Evolutionary conservation across 2,329 filamentous ascomycete genomes (phyloP).

Genomic region (Sphaerulina vaccinii): DNA sequence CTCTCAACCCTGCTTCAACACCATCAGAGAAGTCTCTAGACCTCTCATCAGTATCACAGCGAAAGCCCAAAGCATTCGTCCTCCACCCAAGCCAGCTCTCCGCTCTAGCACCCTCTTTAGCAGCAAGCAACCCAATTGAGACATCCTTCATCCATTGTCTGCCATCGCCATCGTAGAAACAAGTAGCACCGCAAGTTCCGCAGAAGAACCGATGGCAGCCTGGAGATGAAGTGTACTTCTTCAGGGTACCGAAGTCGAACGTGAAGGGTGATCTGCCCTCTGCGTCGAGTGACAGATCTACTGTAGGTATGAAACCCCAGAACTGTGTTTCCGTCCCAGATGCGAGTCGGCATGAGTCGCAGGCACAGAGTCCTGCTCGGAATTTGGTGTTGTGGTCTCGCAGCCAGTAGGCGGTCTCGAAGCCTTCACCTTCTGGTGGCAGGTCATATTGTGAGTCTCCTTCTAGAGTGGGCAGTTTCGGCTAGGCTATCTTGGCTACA

Average conservation of each 20-base stretch:
- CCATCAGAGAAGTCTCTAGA: constrained; percentile 23
- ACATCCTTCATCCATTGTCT: constrained; percentile 61
- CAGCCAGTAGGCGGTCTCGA: constrained; percentile 64
- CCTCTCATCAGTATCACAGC: constrained; percentile 49
- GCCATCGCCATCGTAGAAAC: constrained; percentile 60
- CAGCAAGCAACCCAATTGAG: constrained; percentile 56
- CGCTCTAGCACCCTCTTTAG: constrained; percentile 53
- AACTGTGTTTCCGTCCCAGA: constrained; percentile 64
- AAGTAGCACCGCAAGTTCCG: constrained; percentile 59
- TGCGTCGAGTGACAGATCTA: constrained; percentile 51
- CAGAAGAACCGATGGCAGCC: constrained; percentile 63
- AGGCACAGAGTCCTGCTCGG: constrained; percentile 61
- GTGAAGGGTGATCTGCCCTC: constrained; percentile 27
- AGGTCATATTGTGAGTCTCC: constrained; percentile 46
- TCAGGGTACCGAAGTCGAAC: constrained; percentile 47
- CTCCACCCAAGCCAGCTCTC: constrained; percentile 64
- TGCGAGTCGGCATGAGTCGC: constrained; percentile 59
- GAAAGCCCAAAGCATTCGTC: constrained; percentile 57
- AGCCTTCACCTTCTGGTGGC: too few species aligned
- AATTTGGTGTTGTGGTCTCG: constrained; percentile 51
- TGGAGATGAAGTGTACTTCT: constrained; percentile 54
- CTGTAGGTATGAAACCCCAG: constrained; percentile 65
- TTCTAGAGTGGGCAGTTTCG: constrained; percentile 49
- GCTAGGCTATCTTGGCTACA: constrained; percentile 49
- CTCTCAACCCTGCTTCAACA: constrained; percentile 28